Conservation (phyloP, 2,329 filamentous ascomycete species). For the Ceratocystis albifundus region DNA sequence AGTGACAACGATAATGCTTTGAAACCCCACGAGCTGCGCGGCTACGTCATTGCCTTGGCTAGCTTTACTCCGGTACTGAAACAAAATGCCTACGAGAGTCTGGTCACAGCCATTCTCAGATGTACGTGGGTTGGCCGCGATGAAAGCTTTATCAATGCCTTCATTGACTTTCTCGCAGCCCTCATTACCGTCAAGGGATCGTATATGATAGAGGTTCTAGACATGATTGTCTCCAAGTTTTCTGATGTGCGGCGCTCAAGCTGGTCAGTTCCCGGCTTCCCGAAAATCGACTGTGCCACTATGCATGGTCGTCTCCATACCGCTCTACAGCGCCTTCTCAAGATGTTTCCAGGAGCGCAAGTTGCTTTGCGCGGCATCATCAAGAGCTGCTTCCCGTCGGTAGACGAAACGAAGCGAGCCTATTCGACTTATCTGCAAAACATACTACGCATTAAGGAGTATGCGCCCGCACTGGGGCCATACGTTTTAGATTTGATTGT, state of each 20-base stretch:
- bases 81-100: constrained; percentile 45
- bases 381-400: constrained; percentile 58
- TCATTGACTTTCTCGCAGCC: constrained; percentile 55
- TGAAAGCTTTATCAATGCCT: constrained; percentile 53
- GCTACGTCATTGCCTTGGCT: constrained; percentile 52
- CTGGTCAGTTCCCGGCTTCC: constrained; percentile 41
- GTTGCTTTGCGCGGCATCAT: constrained; percentile 57
- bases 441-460: constrained; percentile 62
- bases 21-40: constrained; percentile 45
- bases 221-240: constrained; percentile 73
- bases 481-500: constrained; percentile 76
- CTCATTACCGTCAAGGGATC: constrained; percentile 73
- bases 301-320: constrained; percentile 66
- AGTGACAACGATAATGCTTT: constrained; percentile 37
- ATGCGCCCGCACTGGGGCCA: constrained; percentile 63
- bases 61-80: constrained; percentile 49
- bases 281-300: constrained; percentile 49
- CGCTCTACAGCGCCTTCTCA: constrained; percentile 62
- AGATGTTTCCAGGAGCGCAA: constrained; percentile 69
- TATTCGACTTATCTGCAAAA: constrained; percentile 86
- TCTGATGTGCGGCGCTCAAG: constrained; percentile 39
- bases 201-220: constrained; percentile 61
- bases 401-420: constrained; percentile 62
- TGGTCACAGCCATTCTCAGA: constrained; percentile 48
- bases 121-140: constrained; percentile 56